Evolutionary conservation across 352 stramenopile genomes (phyloP), one percentile per base, ranked within the genome.

Genomic region (Phytophthora melonis): DNA sequence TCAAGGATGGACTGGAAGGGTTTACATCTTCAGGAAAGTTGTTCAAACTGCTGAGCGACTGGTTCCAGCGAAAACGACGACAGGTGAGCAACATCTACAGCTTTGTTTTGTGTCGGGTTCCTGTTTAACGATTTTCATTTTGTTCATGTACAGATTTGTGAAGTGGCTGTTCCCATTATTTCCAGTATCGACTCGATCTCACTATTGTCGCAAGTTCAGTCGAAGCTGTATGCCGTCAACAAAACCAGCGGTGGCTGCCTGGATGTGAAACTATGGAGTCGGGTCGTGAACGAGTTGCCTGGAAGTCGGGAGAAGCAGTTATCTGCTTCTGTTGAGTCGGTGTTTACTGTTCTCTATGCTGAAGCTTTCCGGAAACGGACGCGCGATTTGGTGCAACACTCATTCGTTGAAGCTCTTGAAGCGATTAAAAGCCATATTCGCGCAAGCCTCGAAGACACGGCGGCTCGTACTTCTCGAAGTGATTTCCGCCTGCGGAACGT

Each of bases 321-420:
- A 9, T 21, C 4, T 53, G 45, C 2, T 36, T 25, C 66, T 59
- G 56, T 63, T 52, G 59, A 78, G 10, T 91, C 86, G 0, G 81
- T 93, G 43, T 95, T 94, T 57, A 66, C 83, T 21, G 45, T 87
- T 43, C 43, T 95, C 7, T 94, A 92, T 58, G 88, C 86, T 0
- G 79, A 87, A 19, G 63, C 81, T 13, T 91, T 95, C 47, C 78
- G 87, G 27, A 86, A 84, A 59, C 67, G 81, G 56, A 93, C 84
- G 4, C 81, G 88, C 21, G 81, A 92, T 66, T 75, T 95, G 58
- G 86, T 95, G 16, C 88, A 94, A 59, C 78, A 81, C 52, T 93
- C 83, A 4, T 95, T 95, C 56, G 76, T 91, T 19, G 80, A 93
- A 69, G 88, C 87, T n/a, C 75, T 92, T 21, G 79, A 86, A 56